Percentiles rank a stretch among this genome's conserved stretches.
phyloP scores from a whole-genome alignment of 768 basidiomycete species.

The Termitomyces sp. region DNA sequence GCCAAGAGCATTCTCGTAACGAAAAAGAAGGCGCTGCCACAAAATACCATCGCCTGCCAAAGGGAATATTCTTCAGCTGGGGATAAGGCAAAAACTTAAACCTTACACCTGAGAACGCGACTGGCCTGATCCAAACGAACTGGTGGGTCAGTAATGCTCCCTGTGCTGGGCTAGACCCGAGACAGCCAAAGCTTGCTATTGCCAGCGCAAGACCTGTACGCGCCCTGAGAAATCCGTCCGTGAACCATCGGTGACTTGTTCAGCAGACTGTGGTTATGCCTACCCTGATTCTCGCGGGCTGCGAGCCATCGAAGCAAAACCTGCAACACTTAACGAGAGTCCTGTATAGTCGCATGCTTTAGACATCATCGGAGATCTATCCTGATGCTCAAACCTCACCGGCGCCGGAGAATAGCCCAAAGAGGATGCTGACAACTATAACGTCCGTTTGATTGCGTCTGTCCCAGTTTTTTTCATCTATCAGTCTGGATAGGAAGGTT shows the following conservation, averaged over 20 bases:
- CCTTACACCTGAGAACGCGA: constrained; percentile 20
- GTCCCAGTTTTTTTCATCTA: background rate
- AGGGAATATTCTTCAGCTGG: too few relatives aligned
- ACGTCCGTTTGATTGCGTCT: constrained; percentile 30
- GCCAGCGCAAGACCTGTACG: constrained; percentile 30
- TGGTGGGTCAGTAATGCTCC: constrained; percentile 26
- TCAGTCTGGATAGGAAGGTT: background rate
- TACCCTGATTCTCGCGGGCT: constrained; percentile 31
- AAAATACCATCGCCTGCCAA: background rate
- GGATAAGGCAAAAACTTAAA: too few relatives aligned
- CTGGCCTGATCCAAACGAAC: constrained; percentile 26
- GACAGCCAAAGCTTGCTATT: constrained; percentile 25
- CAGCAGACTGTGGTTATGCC: background rate
- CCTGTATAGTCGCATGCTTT: background rate
- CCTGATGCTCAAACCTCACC: constrained; percentile 22
- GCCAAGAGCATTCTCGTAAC: background rate
- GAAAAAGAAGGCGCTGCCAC: background rate
- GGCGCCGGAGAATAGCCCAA: constrained; percentile 42
- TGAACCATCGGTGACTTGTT: background rate
- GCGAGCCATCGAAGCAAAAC: constrained; percentile 24
- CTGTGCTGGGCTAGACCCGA: constrained; percentile 31
- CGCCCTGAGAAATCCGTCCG: constrained; percentile 18
- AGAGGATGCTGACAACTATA: constrained; percentile 36
- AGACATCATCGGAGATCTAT: background rate
- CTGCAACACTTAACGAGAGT: background rate